A percentile compares a stretch with the other conserved stretches of the same genome.
These are phyloP conservation scores for Seiridium unicorne DNA, from an alignment of 2,329 filamentous ascomycete genomes.

Conservation along the genomic window DNA sequence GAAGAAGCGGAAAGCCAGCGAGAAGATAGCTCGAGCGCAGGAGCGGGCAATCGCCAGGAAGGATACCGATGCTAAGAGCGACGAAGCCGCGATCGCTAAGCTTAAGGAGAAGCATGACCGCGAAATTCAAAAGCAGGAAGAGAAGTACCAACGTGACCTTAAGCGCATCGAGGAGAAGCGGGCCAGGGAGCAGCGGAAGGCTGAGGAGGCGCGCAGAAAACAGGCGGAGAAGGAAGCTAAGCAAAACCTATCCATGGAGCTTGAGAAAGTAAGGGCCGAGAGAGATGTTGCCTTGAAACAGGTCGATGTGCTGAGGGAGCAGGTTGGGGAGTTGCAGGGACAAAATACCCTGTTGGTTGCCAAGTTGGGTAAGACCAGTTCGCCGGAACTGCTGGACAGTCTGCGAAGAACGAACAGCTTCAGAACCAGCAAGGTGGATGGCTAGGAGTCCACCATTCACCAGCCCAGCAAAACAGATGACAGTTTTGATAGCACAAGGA, in stretches of 20 bases:
- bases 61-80: conserved; percentile 42
- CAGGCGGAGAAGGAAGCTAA: conserved; percentile 52
- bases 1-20: conserved; percentile 42
- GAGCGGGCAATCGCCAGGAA: conserved; percentile 28
- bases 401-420: background rate
- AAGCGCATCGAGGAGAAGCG: conserved; percentile 64
- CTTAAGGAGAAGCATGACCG: conserved; percentile 62
- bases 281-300: conserved; percentile 51
- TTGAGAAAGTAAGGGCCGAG: conserved; percentile 51
- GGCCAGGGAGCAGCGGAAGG: conserved; percentile 60
- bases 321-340: conserved; percentile 56
- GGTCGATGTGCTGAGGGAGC: conserved; percentile 51
- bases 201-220: conserved; percentile 50
- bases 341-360: conserved; percentile 60
- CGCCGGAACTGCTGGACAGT: conserved; percentile 10
- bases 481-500: background rate
- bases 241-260: conserved; percentile 45
- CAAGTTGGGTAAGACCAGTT: conserved; percentile 44
- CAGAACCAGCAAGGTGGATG: background rate
- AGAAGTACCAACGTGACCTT: conserved; percentile 64
- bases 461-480: no score
- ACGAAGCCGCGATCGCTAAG: conserved; percentile 47
- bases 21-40: conserved; percentile 27
- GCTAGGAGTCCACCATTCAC: background rate
- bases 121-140: conserved; percentile 64